Evolutionary conservation across 2,329 filamentous ascomycete species (phyloP).

Genomic region (Fusarium nisikadoi): DNA sequence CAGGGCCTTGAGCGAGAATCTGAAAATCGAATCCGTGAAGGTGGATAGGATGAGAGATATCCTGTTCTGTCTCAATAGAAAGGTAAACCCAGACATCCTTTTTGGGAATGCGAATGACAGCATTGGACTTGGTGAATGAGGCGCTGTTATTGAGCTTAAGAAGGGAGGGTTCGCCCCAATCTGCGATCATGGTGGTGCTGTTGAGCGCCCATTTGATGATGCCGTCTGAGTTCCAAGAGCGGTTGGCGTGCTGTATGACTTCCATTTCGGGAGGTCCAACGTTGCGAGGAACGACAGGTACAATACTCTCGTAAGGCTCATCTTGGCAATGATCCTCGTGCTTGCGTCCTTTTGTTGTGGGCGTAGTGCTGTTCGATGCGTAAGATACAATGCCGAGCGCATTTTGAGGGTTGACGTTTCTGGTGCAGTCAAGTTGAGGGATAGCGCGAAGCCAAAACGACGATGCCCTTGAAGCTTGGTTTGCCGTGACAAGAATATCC

Average conservation of each 20-base stretch:
- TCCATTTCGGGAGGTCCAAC: conserved; percentile 46
- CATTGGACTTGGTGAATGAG: conserved; percentile 40
- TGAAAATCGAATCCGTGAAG: conserved; percentile 52
- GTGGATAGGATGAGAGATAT: conserved; percentile 50
- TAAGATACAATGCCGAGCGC: conserved; percentile 62
- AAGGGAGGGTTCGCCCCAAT: conserved; percentile 48
- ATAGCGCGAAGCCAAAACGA: conserved; percentile 63
- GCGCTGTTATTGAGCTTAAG: conserved; percentile 34
- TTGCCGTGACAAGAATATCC: conserved; percentile 59
- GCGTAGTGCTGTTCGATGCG: conserved; percentile 38
- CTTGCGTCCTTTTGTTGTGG: conserved; percentile 20
- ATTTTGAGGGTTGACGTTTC: conserved; percentile 53
- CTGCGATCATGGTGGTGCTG: conserved; percentile 46
- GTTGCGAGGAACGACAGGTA: conserved; percentile 50
- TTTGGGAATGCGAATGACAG: conserved; percentile 45
- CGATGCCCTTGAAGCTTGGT: conserved; percentile 46
- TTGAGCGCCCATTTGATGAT: conserved; percentile 61
- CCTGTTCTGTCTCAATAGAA: conserved; percentile 41
- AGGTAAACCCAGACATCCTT: conserved; percentile 48
- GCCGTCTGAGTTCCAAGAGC: conserved; percentile 42
- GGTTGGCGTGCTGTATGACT: conserved; percentile 44
- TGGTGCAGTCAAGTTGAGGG: conserved; percentile 55
- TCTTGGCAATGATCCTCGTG: conserved; percentile 49
- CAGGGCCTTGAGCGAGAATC: conserved; percentile 43
- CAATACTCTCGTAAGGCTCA: conserved; percentile 48